These are phyloP conservation scores for Microdochium bolleyi DNA, from an alignment of 2,329 filamentous ascomycete genomes.

Conservation along the genomic window DNA sequence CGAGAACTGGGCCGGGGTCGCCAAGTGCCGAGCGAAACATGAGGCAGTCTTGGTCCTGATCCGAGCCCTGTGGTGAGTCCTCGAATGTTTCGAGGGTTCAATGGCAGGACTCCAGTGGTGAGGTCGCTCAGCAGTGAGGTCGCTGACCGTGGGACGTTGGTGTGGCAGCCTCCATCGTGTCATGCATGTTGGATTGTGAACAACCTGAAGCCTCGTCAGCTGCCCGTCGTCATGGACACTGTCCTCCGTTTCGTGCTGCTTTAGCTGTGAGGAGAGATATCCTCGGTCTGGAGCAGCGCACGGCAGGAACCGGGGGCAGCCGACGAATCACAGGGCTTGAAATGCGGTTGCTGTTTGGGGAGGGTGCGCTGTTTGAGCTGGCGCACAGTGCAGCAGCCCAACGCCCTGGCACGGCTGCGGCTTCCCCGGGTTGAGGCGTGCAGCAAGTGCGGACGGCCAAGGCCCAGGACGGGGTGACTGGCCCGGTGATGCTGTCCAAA, in stretches of 20 bases:
- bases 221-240: neutral
- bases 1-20: neutral
- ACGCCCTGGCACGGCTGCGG: neutral
- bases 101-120: no score
- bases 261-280: neutral
- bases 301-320: neutral
- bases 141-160: no score
- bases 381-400: neutral
- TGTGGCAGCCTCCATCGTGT: no score
- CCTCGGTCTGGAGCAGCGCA: neutral
- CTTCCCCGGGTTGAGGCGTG: neutral
- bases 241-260: neutral
- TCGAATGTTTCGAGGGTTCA: no score
- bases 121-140: no score
- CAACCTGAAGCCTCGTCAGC: no score
- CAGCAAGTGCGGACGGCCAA: no score
- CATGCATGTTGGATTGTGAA: no score
- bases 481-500: neutral
- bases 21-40: neutral
- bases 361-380: neutral
- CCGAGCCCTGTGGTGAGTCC: no score
- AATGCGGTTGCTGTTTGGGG: neutral
- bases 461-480: neutral
- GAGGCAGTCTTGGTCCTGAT: neutral
- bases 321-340: neutral